A percentile compares a stretch with the other conserved stretches of the same genome.
phyloP scores from a whole-genome alignment of 139 green algal genomes.

The Yamagishiella unicocca region DNA sequence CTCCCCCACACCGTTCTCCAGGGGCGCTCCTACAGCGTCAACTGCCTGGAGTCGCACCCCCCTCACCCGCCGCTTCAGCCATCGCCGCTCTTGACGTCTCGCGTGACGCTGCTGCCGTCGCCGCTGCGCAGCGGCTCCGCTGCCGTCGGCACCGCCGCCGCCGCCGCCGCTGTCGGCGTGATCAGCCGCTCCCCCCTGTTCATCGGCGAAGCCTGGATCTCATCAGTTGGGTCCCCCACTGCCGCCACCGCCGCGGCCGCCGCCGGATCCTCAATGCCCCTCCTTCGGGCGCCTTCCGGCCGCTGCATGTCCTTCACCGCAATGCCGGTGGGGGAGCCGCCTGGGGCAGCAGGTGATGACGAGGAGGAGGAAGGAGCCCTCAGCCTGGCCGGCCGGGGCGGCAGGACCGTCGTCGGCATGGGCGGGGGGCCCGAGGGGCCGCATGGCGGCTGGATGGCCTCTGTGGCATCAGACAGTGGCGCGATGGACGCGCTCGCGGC shows the following conservation, averaged over 20 bases:
- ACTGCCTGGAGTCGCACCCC: not conserved
- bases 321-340: not conserved
- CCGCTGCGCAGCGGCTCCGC: not conserved
- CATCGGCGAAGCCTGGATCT: not conserved
- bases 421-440: not conserved
- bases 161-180: not conserved
- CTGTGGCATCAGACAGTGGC: no score
- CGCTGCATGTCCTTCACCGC: not conserved
- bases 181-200: not conserved
- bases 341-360: not conserved
- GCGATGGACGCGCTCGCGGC: no score
- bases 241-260: no score
- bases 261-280: not conserved
- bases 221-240: no score
- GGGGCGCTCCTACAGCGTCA: conserved; percentile 2
- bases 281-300: not conserved
- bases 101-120: not conserved
- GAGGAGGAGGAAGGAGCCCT: not conserved
- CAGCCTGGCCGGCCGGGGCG: not conserved
- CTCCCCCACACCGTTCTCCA: not conserved
- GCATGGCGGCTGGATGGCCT: not conserved
- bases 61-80: not conserved
- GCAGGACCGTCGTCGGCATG: not conserved
- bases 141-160: not conserved
- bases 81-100: not conserved